A percentile compares a stretch with the other conserved stretches of the same genome.
Evolutionary conservation across 1,284 basidiomycete genomes (phyloP).

Genomic region (Tranzscheliella williamsii): DNA sequence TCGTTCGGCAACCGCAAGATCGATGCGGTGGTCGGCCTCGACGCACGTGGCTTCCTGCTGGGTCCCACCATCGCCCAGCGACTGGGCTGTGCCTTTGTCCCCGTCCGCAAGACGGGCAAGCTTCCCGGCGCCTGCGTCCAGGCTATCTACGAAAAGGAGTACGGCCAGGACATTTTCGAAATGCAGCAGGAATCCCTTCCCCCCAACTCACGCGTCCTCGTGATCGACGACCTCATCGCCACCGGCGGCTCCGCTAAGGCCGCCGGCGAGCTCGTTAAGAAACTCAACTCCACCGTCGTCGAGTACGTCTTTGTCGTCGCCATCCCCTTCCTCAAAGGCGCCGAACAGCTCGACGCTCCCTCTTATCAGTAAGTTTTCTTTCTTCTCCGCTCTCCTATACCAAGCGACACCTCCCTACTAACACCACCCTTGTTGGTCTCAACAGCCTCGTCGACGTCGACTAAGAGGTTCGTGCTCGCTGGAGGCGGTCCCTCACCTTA

Average conservation of each 20-base stretch:
- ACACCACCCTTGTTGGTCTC: not conserved
- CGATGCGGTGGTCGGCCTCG: slow-evolving; percentile 92
- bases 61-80: slow-evolving; percentile 89
- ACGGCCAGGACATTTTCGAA: slow-evolving; percentile 94
- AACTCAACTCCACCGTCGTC: slow-evolving; percentile 79
- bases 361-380: slow-evolving; percentile 63
- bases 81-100: slow-evolving; percentile 91
- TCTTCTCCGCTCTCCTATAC: not conserved
- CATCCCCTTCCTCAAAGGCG: slow-evolving; percentile 78
- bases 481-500: no score
- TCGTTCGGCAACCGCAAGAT: slow-evolving; percentile 65
- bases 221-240: slow-evolving; percentile 95
- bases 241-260: slow-evolving; percentile 94
- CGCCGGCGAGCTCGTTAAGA: slow-evolving; percentile 84
- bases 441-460: slow-evolving; percentile 43
- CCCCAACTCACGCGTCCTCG: slow-evolving; percentile 76
- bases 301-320: slow-evolving; percentile 96
- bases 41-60: slow-evolving; percentile 93
- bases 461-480: slow-evolving; percentile 5
- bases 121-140: slow-evolving; percentile 82
- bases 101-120: slow-evolving; percentile 92
- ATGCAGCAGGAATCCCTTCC: slow-evolving; percentile 88
- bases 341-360: slow-evolving; percentile 79
- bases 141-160: slow-evolving; percentile 88
- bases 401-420: not conserved